These are phyloP conservation scores for Pythium phragmitis DNA, from an alignment of 352 stramenopile species.

Conservation along the genomic window DNA sequence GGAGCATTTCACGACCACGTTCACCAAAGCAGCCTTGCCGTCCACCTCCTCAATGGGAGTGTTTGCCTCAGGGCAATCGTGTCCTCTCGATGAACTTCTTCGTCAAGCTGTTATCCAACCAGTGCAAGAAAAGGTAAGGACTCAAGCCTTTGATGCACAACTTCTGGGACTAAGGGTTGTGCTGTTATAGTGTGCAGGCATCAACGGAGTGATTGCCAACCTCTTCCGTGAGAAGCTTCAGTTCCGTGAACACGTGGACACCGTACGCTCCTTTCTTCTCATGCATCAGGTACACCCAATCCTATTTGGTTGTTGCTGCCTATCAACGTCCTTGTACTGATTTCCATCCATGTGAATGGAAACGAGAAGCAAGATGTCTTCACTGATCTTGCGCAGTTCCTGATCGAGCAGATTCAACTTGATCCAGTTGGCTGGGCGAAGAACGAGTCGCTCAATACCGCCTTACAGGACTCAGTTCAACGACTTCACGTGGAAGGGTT, in stretches of 20 bases:
- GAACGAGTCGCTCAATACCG: slow-evolving; percentile 50
- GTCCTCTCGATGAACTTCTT: slow-evolving; percentile 12
- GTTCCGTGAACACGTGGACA: slow-evolving; percentile 51
- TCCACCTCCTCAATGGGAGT: background rate
- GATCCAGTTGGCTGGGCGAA: slow-evolving; percentile 61
- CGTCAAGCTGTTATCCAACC: slow-evolving; percentile 9
- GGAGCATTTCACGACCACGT: slow-evolving; percentile 9
- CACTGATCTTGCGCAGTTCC: slow-evolving; percentile 37
- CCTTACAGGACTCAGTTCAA: slow-evolving; percentile 56
- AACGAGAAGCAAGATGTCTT: slow-evolving; percentile 67
- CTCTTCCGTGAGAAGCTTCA: slow-evolving; percentile 53
- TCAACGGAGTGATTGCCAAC: slow-evolving; percentile 50
- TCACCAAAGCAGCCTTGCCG: background rate
- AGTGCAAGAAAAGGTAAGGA: slow-evolving; percentile 32
- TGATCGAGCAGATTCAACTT: slow-evolving; percentile 53
- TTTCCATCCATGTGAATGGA: background rate
- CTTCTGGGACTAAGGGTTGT: background rate
- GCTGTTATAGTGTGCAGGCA: slow-evolving; percentile 38
- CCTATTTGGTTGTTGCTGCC: background rate
- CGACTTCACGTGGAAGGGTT: slow-evolving; percentile 43
- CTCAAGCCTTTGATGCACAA: slow-evolving; percentile 28
- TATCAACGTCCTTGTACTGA: background rate
- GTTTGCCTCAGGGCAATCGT: background rate
- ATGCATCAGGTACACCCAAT: slow-evolving; percentile 57
- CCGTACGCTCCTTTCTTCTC: slow-evolving; percentile 60